Conservation (phyloP, 495 filamentous ascomycete species). For the Aspergillus wentii region DNA sequence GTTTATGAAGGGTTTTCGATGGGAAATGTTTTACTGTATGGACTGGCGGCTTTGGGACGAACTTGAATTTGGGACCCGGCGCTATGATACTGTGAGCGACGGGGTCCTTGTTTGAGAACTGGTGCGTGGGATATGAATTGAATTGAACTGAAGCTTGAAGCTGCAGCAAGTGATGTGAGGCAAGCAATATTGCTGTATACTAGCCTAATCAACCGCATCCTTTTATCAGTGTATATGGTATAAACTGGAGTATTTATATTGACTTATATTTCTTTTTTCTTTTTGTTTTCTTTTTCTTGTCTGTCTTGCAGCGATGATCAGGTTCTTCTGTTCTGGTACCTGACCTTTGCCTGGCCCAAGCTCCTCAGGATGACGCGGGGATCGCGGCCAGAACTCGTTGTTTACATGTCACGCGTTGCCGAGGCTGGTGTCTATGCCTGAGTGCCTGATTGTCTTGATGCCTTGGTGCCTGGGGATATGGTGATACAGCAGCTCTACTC, state of each 20-base stretch:
- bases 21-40: constrained; percentile 27
- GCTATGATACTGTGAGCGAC: constrained; percentile 10
- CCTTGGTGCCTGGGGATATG: neutral
- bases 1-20: constrained; percentile 31
- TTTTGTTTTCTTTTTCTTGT: neutral
- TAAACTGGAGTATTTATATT: too few species aligned
- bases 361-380: constrained; percentile 4
- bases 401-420: neutral
- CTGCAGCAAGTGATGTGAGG: constrained; percentile 11
- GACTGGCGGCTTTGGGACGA: constrained; percentile 20
- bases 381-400: too few species aligned
- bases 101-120: constrained; percentile 17
- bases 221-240: neutral
- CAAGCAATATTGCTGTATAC: constrained; percentile 18
- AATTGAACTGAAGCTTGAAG: neutral
- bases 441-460: neutral
- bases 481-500: too few species aligned
- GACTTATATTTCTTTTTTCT: constrained; percentile 2
- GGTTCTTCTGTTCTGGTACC: too few species aligned
- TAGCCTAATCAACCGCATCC: constrained; percentile 20
- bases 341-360: constrained; percentile 7
- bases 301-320: too few species aligned
- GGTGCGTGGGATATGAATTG: constrained; percentile 18
- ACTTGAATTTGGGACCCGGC: constrained; percentile 19
- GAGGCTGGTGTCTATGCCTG: neutral